phyloP scores from a whole-genome alignment of 345 rosid genomes.

The Melaleuca quinquenervia region DNA sequence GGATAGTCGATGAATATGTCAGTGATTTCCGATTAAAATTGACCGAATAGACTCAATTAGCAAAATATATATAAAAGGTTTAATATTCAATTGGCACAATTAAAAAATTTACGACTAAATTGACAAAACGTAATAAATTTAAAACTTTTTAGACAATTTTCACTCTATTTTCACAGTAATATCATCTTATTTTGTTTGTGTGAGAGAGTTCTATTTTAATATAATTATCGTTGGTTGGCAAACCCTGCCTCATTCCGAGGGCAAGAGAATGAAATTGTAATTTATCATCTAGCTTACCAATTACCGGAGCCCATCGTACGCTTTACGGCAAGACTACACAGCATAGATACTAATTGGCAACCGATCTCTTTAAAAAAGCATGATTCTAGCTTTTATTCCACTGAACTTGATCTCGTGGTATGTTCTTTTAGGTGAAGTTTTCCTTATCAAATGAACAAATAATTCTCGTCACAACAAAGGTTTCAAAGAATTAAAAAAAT shows the following conservation, averaged over 20 bases:
- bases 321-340: not conserved
- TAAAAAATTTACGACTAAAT: too few species aligned
- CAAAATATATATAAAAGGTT: too few species aligned
- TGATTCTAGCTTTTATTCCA: not conserved
- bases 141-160: too few species aligned
- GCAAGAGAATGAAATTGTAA: not conserved
- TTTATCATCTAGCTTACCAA: not conserved
- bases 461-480: not conserved
- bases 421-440: not conserved
- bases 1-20: too few species aligned
- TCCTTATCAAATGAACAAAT: not conserved
- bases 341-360: not conserved
- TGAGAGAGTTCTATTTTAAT: not conserved
- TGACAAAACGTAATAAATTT: too few species aligned
- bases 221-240: not conserved
- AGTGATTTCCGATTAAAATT: too few species aligned
- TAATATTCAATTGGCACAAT: too few species aligned
- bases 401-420: not conserved
- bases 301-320: rapidly evolving
- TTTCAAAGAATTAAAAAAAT: too few species aligned
- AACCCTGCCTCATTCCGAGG: not conserved
- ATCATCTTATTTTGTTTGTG: not conserved
- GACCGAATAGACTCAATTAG: too few species aligned
- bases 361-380: not conserved
- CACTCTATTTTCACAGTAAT: not conserved